Percentiles rank a stretch among this genome's conserved stretches.
phyloP scores from a whole-genome alignment of 2,329 filamentous ascomycete species.

The Scytalidium lignicola region DNA sequence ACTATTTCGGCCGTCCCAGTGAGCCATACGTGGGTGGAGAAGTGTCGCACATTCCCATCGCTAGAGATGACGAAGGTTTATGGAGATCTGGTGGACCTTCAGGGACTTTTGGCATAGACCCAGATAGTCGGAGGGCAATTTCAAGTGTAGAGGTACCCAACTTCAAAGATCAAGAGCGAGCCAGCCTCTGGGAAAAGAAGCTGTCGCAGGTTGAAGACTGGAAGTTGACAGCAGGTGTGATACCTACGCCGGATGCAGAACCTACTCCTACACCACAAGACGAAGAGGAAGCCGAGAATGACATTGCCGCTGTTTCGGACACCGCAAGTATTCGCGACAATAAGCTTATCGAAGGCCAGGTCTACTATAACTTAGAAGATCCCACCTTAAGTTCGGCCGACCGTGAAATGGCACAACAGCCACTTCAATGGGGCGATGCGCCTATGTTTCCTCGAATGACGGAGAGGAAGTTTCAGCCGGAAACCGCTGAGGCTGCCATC shows the following conservation, averaged over 20 bases:
- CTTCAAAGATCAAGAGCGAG: slow-evolving; percentile 27
- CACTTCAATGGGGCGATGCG: slow-evolving; percentile 30
- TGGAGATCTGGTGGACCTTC: slow-evolving; percentile 19
- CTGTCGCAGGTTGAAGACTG: slow-evolving; percentile 29
- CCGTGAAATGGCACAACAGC: slow-evolving; percentile 20
- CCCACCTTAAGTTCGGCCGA: slow-evolving; percentile 17
- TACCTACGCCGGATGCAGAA: slow-evolving; percentile 12
- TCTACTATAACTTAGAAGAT: slow-evolving; percentile 22
- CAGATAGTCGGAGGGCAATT: slow-evolving; percentile 20
- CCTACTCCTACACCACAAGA: slow-evolving; percentile 4
- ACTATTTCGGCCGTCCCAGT: background rate
- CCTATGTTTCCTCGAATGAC: slow-evolving; percentile 29
- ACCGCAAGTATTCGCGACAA: slow-evolving; percentile 27
- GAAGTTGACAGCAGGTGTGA: slow-evolving; percentile 21
- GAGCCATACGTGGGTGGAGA: background rate
- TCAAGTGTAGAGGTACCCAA: slow-evolving; percentile 18
- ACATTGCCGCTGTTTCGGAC: slow-evolving; percentile 22
- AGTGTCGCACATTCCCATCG: slow-evolving; percentile 4
- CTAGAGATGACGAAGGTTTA: slow-evolving; percentile 20
- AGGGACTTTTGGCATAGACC: slow-evolving; percentile 23
- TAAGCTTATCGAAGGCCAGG: slow-evolving; percentile 22
- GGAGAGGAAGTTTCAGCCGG: slow-evolving; percentile 35
- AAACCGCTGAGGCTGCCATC: slow-evolving; percentile 44
- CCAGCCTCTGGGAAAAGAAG: slow-evolving; percentile 22
- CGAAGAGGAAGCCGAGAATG: slow-evolving; percentile 12